A percentile compares a stretch with the other conserved stretches of the same genome.
These are phyloP conservation scores for Talinum fruticosum DNA, from an alignment of 148 eudicot species.

Conservation along the genomic window DNA sequence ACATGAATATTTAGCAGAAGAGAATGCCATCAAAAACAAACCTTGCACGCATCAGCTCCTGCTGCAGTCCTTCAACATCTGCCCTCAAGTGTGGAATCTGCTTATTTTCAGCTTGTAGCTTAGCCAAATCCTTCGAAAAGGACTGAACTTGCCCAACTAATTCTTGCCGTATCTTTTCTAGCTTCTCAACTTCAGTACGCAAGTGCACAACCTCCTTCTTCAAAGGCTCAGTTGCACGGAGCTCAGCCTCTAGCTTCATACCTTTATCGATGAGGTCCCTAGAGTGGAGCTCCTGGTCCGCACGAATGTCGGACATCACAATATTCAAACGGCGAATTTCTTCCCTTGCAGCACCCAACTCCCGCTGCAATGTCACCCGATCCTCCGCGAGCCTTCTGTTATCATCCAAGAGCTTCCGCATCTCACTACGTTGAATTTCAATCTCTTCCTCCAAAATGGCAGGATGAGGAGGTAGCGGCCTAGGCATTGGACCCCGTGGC, in stretches of 20 bases:
- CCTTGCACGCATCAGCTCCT: conserved; percentile 92
- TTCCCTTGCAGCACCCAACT: conserved; percentile 70
- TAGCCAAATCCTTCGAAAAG: conserved; percentile 62
- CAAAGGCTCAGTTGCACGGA: conserved; percentile 71
- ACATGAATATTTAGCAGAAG: not conserved
- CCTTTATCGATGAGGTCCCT: conserved; percentile 85
- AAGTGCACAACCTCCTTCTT: conserved; percentile 64
- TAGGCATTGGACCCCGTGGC: conserved; percentile 51
- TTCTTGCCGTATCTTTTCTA: conserved; percentile 60
- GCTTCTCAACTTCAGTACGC: conserved; percentile 68
- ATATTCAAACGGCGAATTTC: conserved; percentile 74
- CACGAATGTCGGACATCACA: conserved; percentile 62
- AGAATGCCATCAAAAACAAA: conserved; percentile 23
- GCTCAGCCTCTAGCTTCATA: conserved; percentile 82
- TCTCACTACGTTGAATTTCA: conserved; percentile 71
- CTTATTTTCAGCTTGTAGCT: conserved; percentile 65
- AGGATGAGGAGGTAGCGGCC: conserved; percentile 76
- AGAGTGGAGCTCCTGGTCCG: conserved; percentile 67
- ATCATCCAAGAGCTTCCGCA: conserved; percentile 76
- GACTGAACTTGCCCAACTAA: conserved; percentile 62
- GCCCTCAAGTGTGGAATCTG: conserved; percentile 71
- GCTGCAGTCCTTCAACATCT: conserved; percentile 67
- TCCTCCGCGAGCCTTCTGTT: conserved; percentile 85
- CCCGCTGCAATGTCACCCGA: conserved; percentile 68
- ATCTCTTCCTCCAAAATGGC: conserved; percentile 92